Evolutionary conservation across 2,329 filamentous ascomycete genomes (phyloP), one percentile per base, ranked within the genome.

Genomic region (Ascochyta fabae): DNA sequence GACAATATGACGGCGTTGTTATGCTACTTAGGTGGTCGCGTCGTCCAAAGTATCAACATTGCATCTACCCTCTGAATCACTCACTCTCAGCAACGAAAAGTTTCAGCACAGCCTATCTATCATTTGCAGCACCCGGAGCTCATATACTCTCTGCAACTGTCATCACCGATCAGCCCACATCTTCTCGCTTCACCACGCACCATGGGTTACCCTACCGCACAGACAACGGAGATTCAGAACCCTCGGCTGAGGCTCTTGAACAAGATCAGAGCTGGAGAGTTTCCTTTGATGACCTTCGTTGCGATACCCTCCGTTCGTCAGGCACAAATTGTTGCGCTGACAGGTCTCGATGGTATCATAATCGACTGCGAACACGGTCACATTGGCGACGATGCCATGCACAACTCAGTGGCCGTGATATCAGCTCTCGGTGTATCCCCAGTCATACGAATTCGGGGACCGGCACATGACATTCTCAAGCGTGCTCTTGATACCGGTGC

Each of bases 301-400:
- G 80, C 76, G 26, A 71, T 83, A 9, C 78, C 79, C 2, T 81
- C 79, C 0, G 71, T 81, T 0, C 77, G 81, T 36, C 68, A 73
- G 55, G 81, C 81, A 31, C 81, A 83, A 53, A 78, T 83, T 16
- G 76, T 91, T 43, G 86, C 88, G 1, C 78, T 85, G 50, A 82
- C 81, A 3, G 87, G 86, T 1, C 80, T 87, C 1, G 87, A 90
- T 68, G 89, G 87, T 81, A 83, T 91, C 9, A 78, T 88, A 71
- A 83, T 85, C 24, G 84, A 85, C 67, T 83, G 82, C 64, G 82
- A 84, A 56, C 84, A 86, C 67, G 84, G 84, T 6, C 83, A 69
- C 45, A 69, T 85, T 36, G 81, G 83, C 59, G 82, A 84, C 71
- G 79, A 79, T 33, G 78, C 81, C 1, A 85, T 85, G 84, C 81